Evolutionary conservation across 768 basidiomycete species (phyloP).

Genomic region (Calocera viscosa): DNA sequence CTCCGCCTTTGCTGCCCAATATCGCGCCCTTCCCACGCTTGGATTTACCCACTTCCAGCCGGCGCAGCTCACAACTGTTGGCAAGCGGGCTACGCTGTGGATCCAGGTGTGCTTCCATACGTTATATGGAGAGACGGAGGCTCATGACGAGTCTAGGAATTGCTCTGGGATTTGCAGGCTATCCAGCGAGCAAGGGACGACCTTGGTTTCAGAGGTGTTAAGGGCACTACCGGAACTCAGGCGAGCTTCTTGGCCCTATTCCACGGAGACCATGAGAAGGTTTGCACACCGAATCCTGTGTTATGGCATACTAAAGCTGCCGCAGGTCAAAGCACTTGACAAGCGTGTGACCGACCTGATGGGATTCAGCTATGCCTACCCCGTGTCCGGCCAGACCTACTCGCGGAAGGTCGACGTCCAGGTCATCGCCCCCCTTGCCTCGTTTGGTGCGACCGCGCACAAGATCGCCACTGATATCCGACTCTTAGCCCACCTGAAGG

Average conservation of each 20-base stretch:
- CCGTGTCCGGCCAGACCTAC: conserved; percentile 97
- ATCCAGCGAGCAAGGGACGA: conserved; percentile 80
- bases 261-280: conserved; percentile 89
- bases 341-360: conserved; percentile 77
- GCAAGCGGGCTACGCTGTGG: conserved; percentile 94
- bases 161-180: conserved; percentile 93
- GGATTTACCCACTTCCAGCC: conserved; percentile 99
- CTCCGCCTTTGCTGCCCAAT: conserved; percentile 66
- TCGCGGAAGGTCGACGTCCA: conserved; percentile 95
- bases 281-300: conserved; percentile 19
- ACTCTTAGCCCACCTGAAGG: conserved; percentile 90
- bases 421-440: conserved; percentile 78
- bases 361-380: conserved; percentile 90
- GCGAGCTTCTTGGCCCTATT: conserved; percentile 90
- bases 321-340: conserved; percentile 81
- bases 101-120: conserved; percentile 49
- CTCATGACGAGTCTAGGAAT: conserved; percentile 40
- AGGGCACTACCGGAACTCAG: conserved; percentile 98
- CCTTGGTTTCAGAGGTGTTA: conserved; percentile 93
- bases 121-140: not conserved
- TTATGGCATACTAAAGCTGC: not conserved
- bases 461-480: conserved; percentile 96
- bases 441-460: conserved; percentile 84
- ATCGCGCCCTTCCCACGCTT: conserved; percentile 80
- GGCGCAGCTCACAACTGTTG: conserved; percentile 94